Evolutionary conservation across 805 yeast species (phyloP), one percentile per base, ranked within the genome.

Genomic region (Barnettozyma californica): DNA sequence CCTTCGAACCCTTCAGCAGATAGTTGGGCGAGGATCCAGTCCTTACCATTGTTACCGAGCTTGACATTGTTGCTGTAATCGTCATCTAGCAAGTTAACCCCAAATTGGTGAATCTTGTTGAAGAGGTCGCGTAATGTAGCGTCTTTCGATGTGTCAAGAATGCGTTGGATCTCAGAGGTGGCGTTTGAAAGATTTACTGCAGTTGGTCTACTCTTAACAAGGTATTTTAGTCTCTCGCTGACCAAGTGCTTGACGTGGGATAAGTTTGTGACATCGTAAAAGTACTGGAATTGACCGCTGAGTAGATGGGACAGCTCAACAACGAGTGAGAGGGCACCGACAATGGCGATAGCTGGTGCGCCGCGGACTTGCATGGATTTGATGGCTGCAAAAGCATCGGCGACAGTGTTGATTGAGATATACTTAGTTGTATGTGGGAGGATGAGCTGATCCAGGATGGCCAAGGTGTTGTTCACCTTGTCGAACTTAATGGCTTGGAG

Each of bases 291-390:
- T 4, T 59, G 52, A 2, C 63, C 64, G 27, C 50, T 55, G 44
- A 70, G 43, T 48, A 48, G 60, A 59, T 61, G 58, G 48, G 67
- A 68, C 3, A 80, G 66, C 55, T 92, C 97, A n/a, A 86, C 81
- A 2, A 87, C 83, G 3, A 92, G 77, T 2, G 96, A 79, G 51
- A 91, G 75, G 1, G 90, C 82, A 5, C 96, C 98, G 2, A 92
- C 97, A 49, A 92, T 87, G 53, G 97, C 97, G 62, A 92, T 92
- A 1, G 98, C 98, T 0, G 99, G 99, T 0, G 99, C 99, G 35
- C 99, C 99, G 64, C 99, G 76, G 5, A 95, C 97, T 59, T 87
- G 90, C 99, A 92, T 92, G 49, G 74, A 74, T 61, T 81, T 83
- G 65, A 92, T 92, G n/a, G 87, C 95, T 18, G 75, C 74, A 66